Base-by-base conservation (phyloP, 2,329 filamentous ascomycete genomes). In the Camillea tinctor region DNA sequence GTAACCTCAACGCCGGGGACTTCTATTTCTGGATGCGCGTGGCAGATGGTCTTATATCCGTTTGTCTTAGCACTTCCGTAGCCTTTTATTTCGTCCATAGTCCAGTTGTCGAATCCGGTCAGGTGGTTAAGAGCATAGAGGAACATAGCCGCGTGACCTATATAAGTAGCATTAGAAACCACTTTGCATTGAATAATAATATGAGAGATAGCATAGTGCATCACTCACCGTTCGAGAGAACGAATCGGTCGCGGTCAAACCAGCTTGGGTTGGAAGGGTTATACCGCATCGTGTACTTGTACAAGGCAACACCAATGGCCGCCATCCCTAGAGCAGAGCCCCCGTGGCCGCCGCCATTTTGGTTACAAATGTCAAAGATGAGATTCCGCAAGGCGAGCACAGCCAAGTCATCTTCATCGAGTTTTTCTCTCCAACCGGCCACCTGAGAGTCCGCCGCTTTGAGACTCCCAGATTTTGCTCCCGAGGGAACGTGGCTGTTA, bases 311-410 rank as follows among this genome's bases (percentile, higher is more conserved):
- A 9, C 74, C 73, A 21, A 75, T 74, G 3, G 73, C 72, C 7
- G 73, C 73, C 74, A 75, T 76, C 1, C 72, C 74, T 50, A 75
- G 72, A 22, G 73, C 72, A n/a, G 76, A 87, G 83, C 87, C 88
- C 19, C 87, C 88, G 69, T 90, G 88, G 0, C 88, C 88, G 40
- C 87, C 87, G 63, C 84, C 84, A 52, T 52, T 52, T 24, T 22
- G 23, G 50, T 52, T 52, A 20, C 50, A 20, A 20, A 21, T 17
- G 17, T 22, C 24, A 7, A 52, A 52, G 23, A 20, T 22, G 24
- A 52, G 21, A n/a, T 52, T 52, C 2, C n/a, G 50, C 20, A 52
- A 23, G 23, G 59, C 59, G 6, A 60, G 52, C n/a, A 60, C 59
- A 11, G 55, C 55, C 11, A 57, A 19, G 44, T 60, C 59, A 17